Base-by-base conservation (phyloP, 2,329 filamentous ascomycete genomes). In the Hypoxylon sp. region DNA sequence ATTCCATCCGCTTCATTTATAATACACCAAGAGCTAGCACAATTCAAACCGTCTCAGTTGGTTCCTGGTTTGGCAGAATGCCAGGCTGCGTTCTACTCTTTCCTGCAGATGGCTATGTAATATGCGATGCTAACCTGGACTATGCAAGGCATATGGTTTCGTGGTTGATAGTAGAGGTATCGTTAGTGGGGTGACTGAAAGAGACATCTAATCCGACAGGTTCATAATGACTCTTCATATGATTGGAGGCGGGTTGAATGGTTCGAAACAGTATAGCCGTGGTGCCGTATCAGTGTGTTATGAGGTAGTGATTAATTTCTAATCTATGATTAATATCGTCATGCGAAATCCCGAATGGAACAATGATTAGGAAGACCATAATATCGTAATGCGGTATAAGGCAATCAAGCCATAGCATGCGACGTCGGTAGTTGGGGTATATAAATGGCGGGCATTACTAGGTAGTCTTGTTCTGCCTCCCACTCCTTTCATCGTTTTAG, bases 161-260 rank as follows among this genome's bases (percentile, higher is more conserved):
- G 62, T 64, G 3, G 43, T 55, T 3, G 53, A 64, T 26, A 64
- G 58, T 26, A 51, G 51, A 34, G 46, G 32, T 16, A 52, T 63
- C 31, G 44, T 35, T 34, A 36, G 55, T 12, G 38, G 46, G 15
- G 9, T 20, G 17, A 29, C 41, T 17, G 20, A 32, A 23, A 8
- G 29, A 9, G 29, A 47, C 27, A 32, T 16, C 6, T 11, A 23
- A 29, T 23, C 4, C 7, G n/a, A n/a, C n/a, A n/a, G n/a, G n/a
- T n/a, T n/a, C n/a, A n/a, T n/a, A n/a, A n/a, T n/a, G n/a, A n/a
- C n/a, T n/a, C n/a, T n/a, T n/a, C n/a, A n/a, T n/a, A n/a, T n/a
- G n/a, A n/a, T n/a, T n/a, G n/a, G n/a, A n/a, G n/a, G n/a, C n/a
- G n/a, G n/a, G n/a, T n/a, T n/a, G n/a, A n/a, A n/a, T n/a, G n/a